These are phyloP conservation scores for Amanita fuliginea DNA, from an alignment of 768 basidiomycete species.

Conservation along the genomic window DNA sequence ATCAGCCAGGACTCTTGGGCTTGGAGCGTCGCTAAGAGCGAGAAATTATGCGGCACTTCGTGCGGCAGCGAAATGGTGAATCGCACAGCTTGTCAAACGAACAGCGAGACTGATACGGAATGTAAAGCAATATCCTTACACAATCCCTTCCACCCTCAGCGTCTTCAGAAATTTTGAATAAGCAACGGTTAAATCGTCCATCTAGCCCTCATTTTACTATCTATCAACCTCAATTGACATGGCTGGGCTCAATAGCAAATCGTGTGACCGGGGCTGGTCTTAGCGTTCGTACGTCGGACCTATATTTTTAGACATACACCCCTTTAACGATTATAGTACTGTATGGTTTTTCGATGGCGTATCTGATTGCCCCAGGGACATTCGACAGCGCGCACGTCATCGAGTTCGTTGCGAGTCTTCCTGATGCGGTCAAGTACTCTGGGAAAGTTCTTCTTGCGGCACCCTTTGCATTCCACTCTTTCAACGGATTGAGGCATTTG, in stretches of 20 bases:
- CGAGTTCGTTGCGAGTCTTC: slow-evolving; percentile 57
- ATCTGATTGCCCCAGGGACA: slow-evolving; percentile 70
- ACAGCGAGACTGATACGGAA: neutral
- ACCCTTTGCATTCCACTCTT: slow-evolving; percentile 85
- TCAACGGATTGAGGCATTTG: slow-evolving; percentile 88
- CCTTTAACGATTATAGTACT: slow-evolving; percentile 40
- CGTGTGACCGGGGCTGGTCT: slow-evolving; percentile 78
- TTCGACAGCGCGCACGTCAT: slow-evolving; percentile 76
- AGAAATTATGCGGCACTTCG: slow-evolving; percentile 30
- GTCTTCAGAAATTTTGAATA: slow-evolving; percentile 60
- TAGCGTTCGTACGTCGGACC: slow-evolving; percentile 57
- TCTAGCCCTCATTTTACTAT: slow-evolving; percentile 93
- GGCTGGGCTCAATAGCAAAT: slow-evolving; percentile 78
- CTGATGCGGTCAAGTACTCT: slow-evolving; percentile 64
- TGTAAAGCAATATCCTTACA: slow-evolving; percentile 44
- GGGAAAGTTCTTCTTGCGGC: slow-evolving; percentile 73
- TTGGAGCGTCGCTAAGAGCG: slow-evolving; percentile 39
- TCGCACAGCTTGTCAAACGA: neutral
- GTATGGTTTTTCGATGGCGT: slow-evolving; percentile 80
- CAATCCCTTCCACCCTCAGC: slow-evolving; percentile 54
- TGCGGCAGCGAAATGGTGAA: slow-evolving; percentile 33
- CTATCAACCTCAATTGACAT: slow-evolving; percentile 92
- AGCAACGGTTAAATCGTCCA: slow-evolving; percentile 82
- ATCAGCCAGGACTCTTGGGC: slow-evolving; percentile 30
- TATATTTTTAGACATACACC: neutral